phyloP scores from a whole-genome alignment of 331 rosid species.

The Quercus tomentella region DNA sequence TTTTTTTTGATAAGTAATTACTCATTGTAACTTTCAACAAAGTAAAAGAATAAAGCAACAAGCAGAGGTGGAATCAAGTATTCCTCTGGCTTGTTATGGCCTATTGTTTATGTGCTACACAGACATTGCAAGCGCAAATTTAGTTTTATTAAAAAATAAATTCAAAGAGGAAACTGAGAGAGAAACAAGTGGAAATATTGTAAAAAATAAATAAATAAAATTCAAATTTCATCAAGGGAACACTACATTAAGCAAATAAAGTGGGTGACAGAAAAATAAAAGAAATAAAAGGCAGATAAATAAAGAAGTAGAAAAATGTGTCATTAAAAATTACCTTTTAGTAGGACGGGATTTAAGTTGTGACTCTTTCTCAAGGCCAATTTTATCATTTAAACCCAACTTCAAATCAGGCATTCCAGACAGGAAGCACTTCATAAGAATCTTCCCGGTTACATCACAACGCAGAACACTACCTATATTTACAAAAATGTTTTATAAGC shows the following conservation, averaged over 20 bases:
- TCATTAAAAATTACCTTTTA: constrained; percentile 63
- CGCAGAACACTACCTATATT: constrained; percentile 84
- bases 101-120: not conserved
- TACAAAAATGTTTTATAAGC: constrained; percentile 20
- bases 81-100: not conserved
- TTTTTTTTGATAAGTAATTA: not conserved
- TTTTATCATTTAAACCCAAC: constrained; percentile 96
- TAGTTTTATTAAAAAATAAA: not conserved
- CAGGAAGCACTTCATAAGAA: constrained; percentile 97
- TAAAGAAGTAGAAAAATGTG: not conserved
- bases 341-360: constrained; percentile 88
- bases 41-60: not conserved
- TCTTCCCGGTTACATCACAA: constrained; percentile 95
- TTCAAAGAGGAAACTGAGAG: not conserved
- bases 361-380: constrained; percentile 98
- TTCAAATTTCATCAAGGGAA: not conserved
- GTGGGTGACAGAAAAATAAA: not conserved
- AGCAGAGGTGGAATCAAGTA: not conserved
- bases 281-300: not conserved
- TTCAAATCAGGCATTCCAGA: constrained; percentile 99
- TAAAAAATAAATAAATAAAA: not conserved
- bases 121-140: not conserved
- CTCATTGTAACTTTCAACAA: not conserved
- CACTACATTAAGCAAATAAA: not conserved
- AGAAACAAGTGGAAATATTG: not conserved